phyloP scores from a whole-genome alignment of 225 moss, liverwort and hornwort species.

The Polytrichum formosum region DNA sequence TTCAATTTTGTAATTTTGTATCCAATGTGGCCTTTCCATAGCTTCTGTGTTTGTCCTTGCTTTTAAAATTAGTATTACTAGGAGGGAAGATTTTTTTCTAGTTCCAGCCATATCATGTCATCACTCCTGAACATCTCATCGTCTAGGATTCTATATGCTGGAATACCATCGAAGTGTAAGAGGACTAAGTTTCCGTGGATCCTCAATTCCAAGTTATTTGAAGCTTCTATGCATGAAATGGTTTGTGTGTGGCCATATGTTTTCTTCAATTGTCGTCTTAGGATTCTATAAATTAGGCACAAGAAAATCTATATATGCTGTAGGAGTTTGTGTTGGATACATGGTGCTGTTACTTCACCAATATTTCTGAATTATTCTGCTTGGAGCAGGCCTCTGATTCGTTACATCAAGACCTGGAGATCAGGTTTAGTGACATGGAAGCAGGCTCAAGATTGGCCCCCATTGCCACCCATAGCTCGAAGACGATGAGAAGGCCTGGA shows the following conservation, averaged over 20 bases:
- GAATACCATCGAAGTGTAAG: too few species aligned
- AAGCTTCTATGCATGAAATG: neutral
- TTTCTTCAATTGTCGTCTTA: neutral
- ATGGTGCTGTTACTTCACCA: too few species aligned
- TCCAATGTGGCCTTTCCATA: too few species aligned
- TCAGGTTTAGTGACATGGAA: constrained; percentile 13
- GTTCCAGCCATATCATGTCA: neutral
- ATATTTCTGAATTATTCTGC: constrained; percentile 6
- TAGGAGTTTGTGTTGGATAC: too few species aligned
- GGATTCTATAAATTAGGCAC: neutral
- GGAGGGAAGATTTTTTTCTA: neutral
- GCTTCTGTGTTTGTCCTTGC: too few species aligned
- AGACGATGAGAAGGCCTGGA: constrained; percentile 25
- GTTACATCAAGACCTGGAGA: constrained; percentile 27
- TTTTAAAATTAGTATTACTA: too few species aligned
- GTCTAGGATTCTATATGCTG: too few species aligned
- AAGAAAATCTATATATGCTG: neutral
- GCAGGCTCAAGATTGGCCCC: constrained; percentile 31
- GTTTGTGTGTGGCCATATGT: neutral
- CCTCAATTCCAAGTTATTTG: neutral
- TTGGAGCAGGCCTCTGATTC: constrained; percentile 28
- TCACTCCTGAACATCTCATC: too few species aligned
- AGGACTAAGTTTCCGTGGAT: neutral
- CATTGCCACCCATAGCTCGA: constrained; percentile 21
- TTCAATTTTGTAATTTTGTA: too few species aligned